Conservation (phyloP, 129 eudicot genomes). For the Saposhnikovia divaricata region DNA sequence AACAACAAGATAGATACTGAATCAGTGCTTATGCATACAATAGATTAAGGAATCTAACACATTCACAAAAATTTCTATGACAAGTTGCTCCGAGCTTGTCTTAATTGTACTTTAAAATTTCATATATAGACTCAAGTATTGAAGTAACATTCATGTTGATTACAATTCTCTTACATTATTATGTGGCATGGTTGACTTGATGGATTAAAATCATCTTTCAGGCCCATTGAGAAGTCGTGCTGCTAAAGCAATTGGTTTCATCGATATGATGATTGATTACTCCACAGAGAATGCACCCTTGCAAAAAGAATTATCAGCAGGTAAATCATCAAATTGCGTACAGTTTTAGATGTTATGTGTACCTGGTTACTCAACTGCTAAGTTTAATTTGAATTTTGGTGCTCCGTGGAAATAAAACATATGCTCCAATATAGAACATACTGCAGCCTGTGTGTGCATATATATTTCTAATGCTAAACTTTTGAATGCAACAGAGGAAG, state of each 20-base stretch:
- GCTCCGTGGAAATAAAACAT: neutral
- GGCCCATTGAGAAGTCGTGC: slow-evolving; percentile 97
- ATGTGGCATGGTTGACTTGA: neutral
- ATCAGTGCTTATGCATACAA: neutral
- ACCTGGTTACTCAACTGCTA: neutral
- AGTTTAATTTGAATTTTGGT: neutral
- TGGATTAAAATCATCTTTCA: slow-evolving; percentile 16
- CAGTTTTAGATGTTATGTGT: neutral
- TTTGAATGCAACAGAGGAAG: slow-evolving; percentile 63
- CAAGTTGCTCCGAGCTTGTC: neutral
- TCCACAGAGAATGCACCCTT: slow-evolving; percentile 22
- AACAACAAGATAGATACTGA: neutral
- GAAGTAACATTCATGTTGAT: neutral
- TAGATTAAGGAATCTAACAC: neutral
- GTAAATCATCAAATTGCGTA: slow-evolving; percentile 6
- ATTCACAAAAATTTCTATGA: neutral
- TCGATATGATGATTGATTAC: slow-evolving; percentile 29
- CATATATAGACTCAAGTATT: neutral
- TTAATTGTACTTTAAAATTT: neutral
- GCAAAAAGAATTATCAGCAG: slow-evolving; percentile 23
- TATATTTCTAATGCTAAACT: neutral
- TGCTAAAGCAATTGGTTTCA: slow-evolving; percentile 26
- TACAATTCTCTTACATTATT: neutral
- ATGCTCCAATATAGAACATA: neutral
- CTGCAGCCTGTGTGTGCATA: neutral